Base-by-base conservation (phyloP, 2,329 filamentous ascomycete genomes). In the Orbilia brochopaga region DNA sequence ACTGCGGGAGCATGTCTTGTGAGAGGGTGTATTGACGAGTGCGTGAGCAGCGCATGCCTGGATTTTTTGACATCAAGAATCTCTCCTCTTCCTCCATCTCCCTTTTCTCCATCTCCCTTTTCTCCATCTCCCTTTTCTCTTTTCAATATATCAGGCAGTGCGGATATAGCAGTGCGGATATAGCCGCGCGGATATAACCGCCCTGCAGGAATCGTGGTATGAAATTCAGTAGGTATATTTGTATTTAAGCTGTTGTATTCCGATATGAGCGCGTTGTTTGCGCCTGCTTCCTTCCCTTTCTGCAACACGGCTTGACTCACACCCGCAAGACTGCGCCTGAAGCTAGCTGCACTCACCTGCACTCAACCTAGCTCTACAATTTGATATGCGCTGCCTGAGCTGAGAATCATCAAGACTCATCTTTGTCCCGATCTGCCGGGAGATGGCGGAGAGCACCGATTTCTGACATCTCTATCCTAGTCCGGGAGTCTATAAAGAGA, bases 241-340 rank as follows among this genome's bases (percentile, higher is more conserved):
- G 13, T 5, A 17, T 37, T 30, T 15, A 37, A 23, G 23, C 13
- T 55, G 59, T 63, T 63, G 59, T n/a, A 63, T 63, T 63, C 21
- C 21, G 50, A 19, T 13, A 23, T 7, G 11, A 48, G 4, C 44
- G 62, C 50, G 54, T 67, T 67, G 48, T 13, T 15, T 46, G 30
- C 4, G 24, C 40, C 42, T 58, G 19, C 23, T 17, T 21, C 53
- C 42, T 50, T 55, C 56, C 32, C 30, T 30, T 48, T 65, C 23
- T 42, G 56, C 63, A 67, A 67, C 63, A 50, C 56, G 50, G 44
- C 35, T 59, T 67, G 63, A 67, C 56, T 61, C 64, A 72, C 23
- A 53, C 37, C 44, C 37, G 58, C 65, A 63, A 58, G 54, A 44
- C 13, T 46, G 42, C 52, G 44, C 42, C 48, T 60, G 53, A 46